These are phyloP conservation scores for Erythrobasidium hasegawianum DNA, from an alignment of 1,284 basidiomycete species.

Conservation along the genomic window DNA sequence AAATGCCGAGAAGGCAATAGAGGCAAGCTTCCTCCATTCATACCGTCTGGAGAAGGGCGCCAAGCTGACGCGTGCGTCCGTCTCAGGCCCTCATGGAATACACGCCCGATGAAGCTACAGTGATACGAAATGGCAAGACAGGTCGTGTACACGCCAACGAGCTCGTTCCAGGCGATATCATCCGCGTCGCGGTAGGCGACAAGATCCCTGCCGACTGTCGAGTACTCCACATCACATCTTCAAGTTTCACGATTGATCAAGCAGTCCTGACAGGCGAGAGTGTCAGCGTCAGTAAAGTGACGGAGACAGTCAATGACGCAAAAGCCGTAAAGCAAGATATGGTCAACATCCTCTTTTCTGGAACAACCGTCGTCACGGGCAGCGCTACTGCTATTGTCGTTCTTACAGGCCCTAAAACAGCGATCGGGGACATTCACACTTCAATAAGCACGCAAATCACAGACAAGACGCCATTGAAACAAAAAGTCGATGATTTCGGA, in stretches of 20 bases:
- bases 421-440: slow-evolving; percentile 91
- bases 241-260: slow-evolving; percentile 87
- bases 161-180: slow-evolving; percentile 88
- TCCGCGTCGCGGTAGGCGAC: slow-evolving; percentile 84
- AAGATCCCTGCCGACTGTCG: slow-evolving; percentile 91
- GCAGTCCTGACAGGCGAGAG: slow-evolving; percentile 92
- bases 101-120: slow-evolving; percentile 89
- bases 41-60: too few relatives aligned
- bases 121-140: slow-evolving; percentile 69
- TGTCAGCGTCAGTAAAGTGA: slow-evolving; percentile 74
- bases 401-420: slow-evolving; percentile 76
- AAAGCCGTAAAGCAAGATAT: slow-evolving; percentile 90
- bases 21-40: too few relatives aligned
- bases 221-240: slow-evolving; percentile 79
- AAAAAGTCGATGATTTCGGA: slow-evolving; percentile 93
- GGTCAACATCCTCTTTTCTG: slow-evolving; percentile 90
- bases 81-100: slow-evolving; percentile 86
- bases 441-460: slow-evolving; percentile 78
- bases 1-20: slow-evolving; percentile 90
- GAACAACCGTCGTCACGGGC: slow-evolving; percentile 90
- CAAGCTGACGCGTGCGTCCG: background rate
- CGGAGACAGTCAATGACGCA: slow-evolving; percentile 62
- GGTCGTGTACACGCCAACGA: slow-evolving; percentile 72
- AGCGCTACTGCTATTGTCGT: slow-evolving; percentile 78
- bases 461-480: slow-evolving; percentile 91